Evolutionary conservation across 768 basidiomycete genomes (phyloP), one percentile per base, ranked within the genome.

Genomic region (Polyporus arcularius): DNA sequence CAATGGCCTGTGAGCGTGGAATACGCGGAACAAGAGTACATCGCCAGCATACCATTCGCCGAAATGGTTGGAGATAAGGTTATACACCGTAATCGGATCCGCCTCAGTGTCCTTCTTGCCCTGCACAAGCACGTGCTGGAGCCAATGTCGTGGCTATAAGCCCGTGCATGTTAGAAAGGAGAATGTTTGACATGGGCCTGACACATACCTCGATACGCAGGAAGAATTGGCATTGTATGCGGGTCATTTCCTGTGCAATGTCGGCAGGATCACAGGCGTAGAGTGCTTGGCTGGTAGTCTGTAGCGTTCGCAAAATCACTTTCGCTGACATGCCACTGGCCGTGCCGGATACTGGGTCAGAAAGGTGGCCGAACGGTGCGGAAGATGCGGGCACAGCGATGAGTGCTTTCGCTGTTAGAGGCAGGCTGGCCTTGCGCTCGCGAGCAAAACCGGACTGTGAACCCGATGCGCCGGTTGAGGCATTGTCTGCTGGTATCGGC

Each of bases 181-280:
- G 7, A 30, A 26, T 26, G 42, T 9, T 4, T 26, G 12, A 2
- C 46, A 39, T 35, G 46, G 40, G 4, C 15, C 10, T 12, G 1
- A 30, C 31, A 61, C 82, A 62, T 61, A 95, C 94, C 80, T 90
- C 80, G 56, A 97, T 95, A 51, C 79, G 78, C 64, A 89, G 69
- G 71, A 96, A 96, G 39, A 87, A 72, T 58, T 78, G 80, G 62
- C 82, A 85, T 68, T 89, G 87, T 43, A 89, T 73, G 51, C 87
- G 82, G 41, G 93, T 95, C 65, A 97, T 91, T 74, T 96, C 92
- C 65, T 91, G 84, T 0, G 94, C 94, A 62, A 96, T 84, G 26
- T 87, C 85, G 21, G 79, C 79, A 5, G 88, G 77, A 61, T 89
- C 87, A 15, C 80, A 73, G 21, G 71, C 72, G 63, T 83, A 75